Conservation (phyloP, 2,329 filamentous ascomycete genomes). For the Corinectria fuckeliana region DNA sequence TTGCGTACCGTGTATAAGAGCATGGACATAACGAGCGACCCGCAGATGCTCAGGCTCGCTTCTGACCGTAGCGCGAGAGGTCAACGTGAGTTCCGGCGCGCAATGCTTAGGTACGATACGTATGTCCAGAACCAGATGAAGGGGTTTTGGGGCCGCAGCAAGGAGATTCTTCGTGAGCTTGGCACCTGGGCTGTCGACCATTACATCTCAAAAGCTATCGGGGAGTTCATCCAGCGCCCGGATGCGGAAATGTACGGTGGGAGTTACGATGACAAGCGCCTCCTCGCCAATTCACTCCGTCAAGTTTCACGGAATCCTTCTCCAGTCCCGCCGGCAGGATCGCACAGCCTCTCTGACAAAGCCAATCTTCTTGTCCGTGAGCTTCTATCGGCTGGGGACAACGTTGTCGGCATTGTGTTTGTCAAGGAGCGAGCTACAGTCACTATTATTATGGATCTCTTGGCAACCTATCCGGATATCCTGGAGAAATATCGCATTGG, state of each 20-base stretch:
- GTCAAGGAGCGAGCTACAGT: constrained; percentile 68
- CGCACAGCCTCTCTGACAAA: constrained; percentile 61
- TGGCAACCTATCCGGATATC: constrained; percentile 59
- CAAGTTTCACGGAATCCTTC: constrained; percentile 38
- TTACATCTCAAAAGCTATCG: constrained; percentile 63
- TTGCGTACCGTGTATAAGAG: constrained; percentile 49
- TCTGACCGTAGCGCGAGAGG: constrained; percentile 50
- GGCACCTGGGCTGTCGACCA: constrained; percentile 74
- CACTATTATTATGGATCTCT: constrained; percentile 63
- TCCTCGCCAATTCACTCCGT: constrained; percentile 57
- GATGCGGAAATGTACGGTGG: constrained; percentile 47
- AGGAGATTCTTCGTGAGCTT: constrained; percentile 61
- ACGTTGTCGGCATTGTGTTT: constrained; percentile 69
- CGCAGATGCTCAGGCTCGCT: constrained; percentile 58
- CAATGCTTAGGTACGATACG: constrained; percentile 54
- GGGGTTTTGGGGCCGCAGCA: constrained; percentile 57
- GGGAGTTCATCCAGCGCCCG: constrained; percentile 38
- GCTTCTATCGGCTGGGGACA: constrained; percentile 52
- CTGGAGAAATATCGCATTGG: constrained; percentile 56
- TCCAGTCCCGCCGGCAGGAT: constrained; percentile 17
- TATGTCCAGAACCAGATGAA: constrained; percentile 62
- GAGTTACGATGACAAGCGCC: constrained; percentile 59
- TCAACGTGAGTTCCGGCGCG: constrained; percentile 45
- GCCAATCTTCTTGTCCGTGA: constrained; percentile 58
- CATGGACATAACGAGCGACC: constrained; percentile 67